Conservation (phyloP, 768 basidiomycete species). For the Amanita subjunquillea region DNA sequence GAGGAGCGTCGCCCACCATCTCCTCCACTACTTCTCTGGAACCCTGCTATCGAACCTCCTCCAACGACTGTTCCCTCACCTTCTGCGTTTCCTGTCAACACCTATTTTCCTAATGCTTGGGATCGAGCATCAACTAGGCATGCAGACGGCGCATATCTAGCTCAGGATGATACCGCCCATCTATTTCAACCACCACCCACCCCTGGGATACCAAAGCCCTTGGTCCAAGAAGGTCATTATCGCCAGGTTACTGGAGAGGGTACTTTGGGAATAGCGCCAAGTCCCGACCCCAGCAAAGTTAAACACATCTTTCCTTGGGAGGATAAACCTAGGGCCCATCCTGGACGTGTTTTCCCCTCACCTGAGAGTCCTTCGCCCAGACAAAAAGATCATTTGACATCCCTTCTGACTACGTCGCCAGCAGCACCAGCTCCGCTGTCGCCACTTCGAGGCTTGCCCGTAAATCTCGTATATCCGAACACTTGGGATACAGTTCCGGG, state of each 20-base stretch:
- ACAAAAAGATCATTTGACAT: conserved; percentile 21
- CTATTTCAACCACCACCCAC: conserved; percentile 56
- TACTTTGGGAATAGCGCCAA: conserved; percentile 28
- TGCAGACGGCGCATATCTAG: conserved; percentile 15
- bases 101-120: conserved; percentile 83
- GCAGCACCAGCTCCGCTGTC: conserved; percentile 26
- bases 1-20: conserved; percentile 38
- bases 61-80: conserved; percentile 46
- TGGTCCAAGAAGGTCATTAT: conserved; percentile 70
- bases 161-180: conserved; percentile 18
- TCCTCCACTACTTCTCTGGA: conserved; percentile 67
- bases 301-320: conserved; percentile 96
- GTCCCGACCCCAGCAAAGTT: conserved; percentile 65
- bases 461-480: conserved; percentile 57
- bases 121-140: conserved; percentile 45
- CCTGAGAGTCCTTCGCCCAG: conserved; percentile 44
- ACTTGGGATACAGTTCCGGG: conserved; percentile 80
- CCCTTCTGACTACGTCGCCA: conserved; percentile 25
- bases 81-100: conserved; percentile 58
- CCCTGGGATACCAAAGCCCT: conserved; percentile 53
- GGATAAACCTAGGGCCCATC: conserved; percentile 52
- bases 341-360: conserved; percentile 66
- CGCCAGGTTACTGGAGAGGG: conserved; percentile 47
- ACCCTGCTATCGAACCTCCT: conserved; percentile 72
- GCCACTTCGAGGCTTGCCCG: conserved; percentile 42